phyloP scores from a whole-genome alignment of 306 rosid species.

The Potentilla sterilis region DNA sequence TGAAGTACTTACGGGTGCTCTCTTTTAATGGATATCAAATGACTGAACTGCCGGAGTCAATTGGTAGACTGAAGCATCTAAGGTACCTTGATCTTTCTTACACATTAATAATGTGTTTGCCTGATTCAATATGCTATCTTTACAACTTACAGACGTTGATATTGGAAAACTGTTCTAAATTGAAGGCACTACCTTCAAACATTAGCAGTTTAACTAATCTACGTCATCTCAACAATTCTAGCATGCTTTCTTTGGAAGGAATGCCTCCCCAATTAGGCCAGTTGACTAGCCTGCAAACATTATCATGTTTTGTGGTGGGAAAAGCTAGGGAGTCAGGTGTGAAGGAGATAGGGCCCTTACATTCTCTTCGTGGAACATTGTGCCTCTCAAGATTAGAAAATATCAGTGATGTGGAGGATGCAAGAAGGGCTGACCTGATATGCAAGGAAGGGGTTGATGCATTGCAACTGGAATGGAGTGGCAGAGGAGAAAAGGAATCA shows the following conservation, averaged over 20 bases:
- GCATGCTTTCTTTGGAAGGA: neutral
- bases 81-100: conserved; percentile 21
- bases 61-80: conserved; percentile 20
- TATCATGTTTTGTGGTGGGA: neutral
- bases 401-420: conserved; percentile 1
- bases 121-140: conserved; percentile 21
- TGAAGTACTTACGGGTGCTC: conserved; percentile 24
- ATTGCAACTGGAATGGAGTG: conserved; percentile 16
- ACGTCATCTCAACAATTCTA: neutral
- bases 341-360: conserved; percentile 5
- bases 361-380: conserved; percentile 7
- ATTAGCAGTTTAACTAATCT: neutral
- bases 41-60: neutral
- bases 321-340: neutral
- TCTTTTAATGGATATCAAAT: neutral
- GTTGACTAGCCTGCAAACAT: conserved; percentile 21
- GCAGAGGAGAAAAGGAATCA: neutral
- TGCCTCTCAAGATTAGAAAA: conserved; percentile 20
- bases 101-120: neutral
- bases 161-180: conserved; percentile 13
- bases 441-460: conserved; percentile 9
- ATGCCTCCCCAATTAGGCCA: conserved; percentile 21
- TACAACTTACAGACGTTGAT: conserved; percentile 36
- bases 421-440: neutral
- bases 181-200: conserved; percentile 4